Base-by-base conservation (phyloP, 2,329 filamentous ascomycete genomes). In the Orbilia javanica region DNA sequence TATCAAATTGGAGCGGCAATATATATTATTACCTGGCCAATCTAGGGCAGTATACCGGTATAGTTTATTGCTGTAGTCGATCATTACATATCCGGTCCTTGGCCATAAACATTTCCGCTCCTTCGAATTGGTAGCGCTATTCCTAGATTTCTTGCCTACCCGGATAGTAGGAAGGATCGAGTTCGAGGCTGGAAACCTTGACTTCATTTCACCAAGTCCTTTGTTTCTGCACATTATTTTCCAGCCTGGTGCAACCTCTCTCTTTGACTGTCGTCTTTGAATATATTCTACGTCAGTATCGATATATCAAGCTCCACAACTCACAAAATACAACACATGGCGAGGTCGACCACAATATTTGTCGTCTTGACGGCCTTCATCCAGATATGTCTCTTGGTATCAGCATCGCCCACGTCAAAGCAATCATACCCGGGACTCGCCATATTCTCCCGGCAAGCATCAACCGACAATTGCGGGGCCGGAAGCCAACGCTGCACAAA, bases 401-500 rank as follows among this genome's bases (percentile, higher is more conserved):
- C 62, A 5, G 67, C 74, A 11, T 78, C 74, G 6, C 74, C 74
- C 6, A 67, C 74, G 20, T 67, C 67, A n/a, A 44, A 25, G 18
- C 29, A 44, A 20, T 20, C 31, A 63, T 78, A 78, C 29, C 74
- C 74, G 27, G 74, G 68, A n/a, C 67, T 78, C 27, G 53, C 27
- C 39, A n/a, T 78, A 42, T 78, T 78, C n/a, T 25, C 67, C 0
- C 70, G 67, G 62, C 74, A 72, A 50, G 57, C 50, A 11, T 63
- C 74, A 6, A 62, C 57, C n/a, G 60, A 62, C n/a, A 63, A 53
- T 27, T 78, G 74, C 27, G 74, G 67, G 13, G n/a, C 67, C 0
- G 74, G 74, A 50, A 78, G 74, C 46, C 27, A 68, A 36, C 71
- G 74, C 44, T 78, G 74, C 22, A 63, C 74, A 25, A 67, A 78